Evolutionary conservation across 805 yeast species (phyloP).

Genomic region (Candida montana): DNA sequence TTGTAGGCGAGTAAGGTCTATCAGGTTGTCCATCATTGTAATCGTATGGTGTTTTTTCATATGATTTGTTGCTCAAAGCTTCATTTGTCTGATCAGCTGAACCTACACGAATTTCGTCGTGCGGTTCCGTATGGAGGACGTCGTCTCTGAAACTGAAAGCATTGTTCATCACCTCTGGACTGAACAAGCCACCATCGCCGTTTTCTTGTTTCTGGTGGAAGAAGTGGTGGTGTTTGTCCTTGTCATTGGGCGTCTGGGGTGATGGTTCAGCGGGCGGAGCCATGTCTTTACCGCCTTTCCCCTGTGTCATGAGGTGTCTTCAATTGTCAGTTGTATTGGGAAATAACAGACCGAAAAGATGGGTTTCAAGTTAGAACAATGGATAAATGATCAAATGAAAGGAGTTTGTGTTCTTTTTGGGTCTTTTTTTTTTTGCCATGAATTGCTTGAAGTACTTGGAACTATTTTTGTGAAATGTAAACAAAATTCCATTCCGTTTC

Average conservation of each 20-base stretch:
- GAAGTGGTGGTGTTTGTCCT: neutral
- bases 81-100: conserved; percentile 17
- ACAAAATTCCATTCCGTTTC: too few species aligned
- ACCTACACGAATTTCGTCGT: conserved; percentile 23
- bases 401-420: too few species aligned
- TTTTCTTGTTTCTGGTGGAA: neutral
- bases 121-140: conserved; percentile 8
- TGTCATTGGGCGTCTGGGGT: neutral
- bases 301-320: too few species aligned
- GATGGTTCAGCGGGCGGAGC: too few species aligned
- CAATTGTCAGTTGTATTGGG: too few species aligned
- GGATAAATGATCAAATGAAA: too few species aligned
- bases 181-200: conserved; percentile 15
- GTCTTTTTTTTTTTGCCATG: too few species aligned
- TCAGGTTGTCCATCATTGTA: neutral
- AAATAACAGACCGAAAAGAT: too few species aligned
- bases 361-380: too few species aligned
- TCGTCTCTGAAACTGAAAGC: conserved; percentile 10
- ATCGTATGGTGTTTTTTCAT: conserved; percentile 8
- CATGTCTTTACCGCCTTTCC: too few species aligned
- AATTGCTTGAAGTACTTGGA: too few species aligned
- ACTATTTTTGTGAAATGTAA: too few species aligned
- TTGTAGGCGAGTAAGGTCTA: neutral
- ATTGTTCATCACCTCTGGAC: conserved; percentile 10
- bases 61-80: neutral